Percentiles rank a stretch among this genome's conserved stretches.
These are phyloP conservation scores for Ceratocystiopsis sp. DNA, from an alignment of 2,329 filamentous ascomycete genomes.

Conservation along the genomic window DNA sequence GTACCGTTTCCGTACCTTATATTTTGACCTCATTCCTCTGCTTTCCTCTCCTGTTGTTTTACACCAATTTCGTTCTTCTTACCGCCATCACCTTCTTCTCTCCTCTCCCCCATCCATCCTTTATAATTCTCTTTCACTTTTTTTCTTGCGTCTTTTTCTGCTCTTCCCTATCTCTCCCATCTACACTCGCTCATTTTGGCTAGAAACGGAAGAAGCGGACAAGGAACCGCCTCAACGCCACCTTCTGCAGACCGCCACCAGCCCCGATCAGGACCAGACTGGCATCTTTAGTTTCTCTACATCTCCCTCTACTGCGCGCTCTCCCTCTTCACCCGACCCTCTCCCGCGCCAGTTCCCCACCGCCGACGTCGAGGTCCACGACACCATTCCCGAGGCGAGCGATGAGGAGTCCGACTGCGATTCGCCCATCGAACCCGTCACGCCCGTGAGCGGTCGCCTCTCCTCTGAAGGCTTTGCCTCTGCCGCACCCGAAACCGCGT, in stretches of 20 bases:
- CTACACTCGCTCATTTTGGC: background rate
- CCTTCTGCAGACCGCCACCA: background rate
- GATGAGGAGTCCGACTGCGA: conserved; percentile 47
- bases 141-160: background rate
- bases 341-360: conserved; percentile 30
- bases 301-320: background rate
- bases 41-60: background rate
- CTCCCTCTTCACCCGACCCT: background rate
- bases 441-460: conserved; percentile 39
- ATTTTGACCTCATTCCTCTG: background rate
- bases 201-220: conserved; percentile 8
- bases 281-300: background rate
- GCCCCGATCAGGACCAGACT: background rate
- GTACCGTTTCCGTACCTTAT: background rate
- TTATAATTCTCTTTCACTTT: background rate
- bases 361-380: conserved; percentile 23
- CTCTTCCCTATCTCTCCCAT: background rate
- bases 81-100: no score
- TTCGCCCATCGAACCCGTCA: conserved; percentile 41
- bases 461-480: conserved; percentile 34
- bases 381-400: conserved; percentile 38
- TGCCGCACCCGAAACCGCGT: conserved; percentile 16
- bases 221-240: conserved; percentile 4
- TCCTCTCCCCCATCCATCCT: background rate
- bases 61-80: no score